Percentiles rank a stretch among this genome's conserved stretches.
phyloP scores from a whole-genome alignment of 345 rosid species.

The Excoecaria cochinchinensis region DNA sequence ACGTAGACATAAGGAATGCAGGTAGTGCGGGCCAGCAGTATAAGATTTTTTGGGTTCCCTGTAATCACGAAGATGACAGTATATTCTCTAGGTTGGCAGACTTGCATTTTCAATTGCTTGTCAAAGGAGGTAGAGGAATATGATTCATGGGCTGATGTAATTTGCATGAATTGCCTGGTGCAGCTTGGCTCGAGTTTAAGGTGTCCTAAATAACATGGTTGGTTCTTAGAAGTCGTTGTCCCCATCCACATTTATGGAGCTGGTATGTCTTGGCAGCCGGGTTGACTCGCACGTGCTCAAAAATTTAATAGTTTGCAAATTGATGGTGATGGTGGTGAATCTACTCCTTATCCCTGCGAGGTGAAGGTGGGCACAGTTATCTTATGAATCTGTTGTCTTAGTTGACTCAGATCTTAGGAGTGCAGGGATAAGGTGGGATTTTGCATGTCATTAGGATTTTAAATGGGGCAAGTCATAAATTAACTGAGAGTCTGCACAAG shows the following conservation, averaged over 20 bases:
- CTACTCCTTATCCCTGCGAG: conserved; percentile 95
- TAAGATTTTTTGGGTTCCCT: conserved; percentile 13
- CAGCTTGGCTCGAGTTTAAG: conserved; percentile 33
- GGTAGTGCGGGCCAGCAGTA: conserved; percentile 14
- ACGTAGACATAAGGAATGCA: conserved; percentile 39
- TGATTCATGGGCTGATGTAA: conserved; percentile 19
- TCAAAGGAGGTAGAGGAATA: conserved; percentile 6
- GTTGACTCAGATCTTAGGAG: conserved; percentile 57
- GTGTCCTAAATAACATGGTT: conserved; percentile 52
- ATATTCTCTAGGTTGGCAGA: conserved; percentile 12
- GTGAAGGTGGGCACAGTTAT: conserved; percentile 98
- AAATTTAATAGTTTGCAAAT: conserved; percentile 33
- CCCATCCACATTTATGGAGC: conserved; percentile 84
- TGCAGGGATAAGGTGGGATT: conserved; percentile 92
- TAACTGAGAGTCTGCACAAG: neutral
- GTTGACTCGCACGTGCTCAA: conserved; percentile 61
- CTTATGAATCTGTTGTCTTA: conserved; percentile 75
- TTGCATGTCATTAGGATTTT: conserved; percentile 10
- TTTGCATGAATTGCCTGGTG: conserved; percentile 29
- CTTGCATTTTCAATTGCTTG: conserved; percentile 2
- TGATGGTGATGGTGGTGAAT: conserved; percentile 41
- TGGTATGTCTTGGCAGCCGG: conserved; percentile 85
- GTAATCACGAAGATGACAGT: conserved; percentile 6
- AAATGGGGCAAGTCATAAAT: conserved; percentile 5
- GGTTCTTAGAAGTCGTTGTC: conserved; percentile 26